These are phyloP conservation scores for Colletotrichum australisinense DNA, from an alignment of 2,329 filamentous ascomycete species.

Conservation along the genomic window DNA sequence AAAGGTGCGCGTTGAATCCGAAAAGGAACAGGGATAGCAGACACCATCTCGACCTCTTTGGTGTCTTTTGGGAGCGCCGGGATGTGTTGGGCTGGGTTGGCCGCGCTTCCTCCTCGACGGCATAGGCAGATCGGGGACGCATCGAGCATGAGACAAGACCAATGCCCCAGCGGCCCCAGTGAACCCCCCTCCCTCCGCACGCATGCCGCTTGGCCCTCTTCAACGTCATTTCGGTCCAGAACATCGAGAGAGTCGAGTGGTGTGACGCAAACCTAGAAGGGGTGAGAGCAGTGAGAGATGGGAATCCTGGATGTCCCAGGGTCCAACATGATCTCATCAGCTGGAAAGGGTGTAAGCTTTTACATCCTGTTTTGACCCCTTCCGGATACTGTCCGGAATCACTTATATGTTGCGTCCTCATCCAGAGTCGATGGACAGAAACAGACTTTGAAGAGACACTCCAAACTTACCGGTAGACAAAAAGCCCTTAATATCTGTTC, in stretches of 20 bases:
- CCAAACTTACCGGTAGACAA: constrained; percentile 14
- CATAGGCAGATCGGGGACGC: constrained; percentile 27
- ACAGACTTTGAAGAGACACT: constrained; percentile 9
- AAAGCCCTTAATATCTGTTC: neutral
- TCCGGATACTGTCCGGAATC: constrained; percentile 27
- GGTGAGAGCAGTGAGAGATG: neutral
- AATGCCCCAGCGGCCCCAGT: constrained; percentile 29
- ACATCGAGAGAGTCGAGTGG: constrained; percentile 25
- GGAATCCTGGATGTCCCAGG: constrained; percentile 28
- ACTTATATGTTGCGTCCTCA: constrained; percentile 37
- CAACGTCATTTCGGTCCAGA: constrained; percentile 43
- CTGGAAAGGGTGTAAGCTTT: constrained; percentile 31
- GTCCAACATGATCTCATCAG: constrained; percentile 39
- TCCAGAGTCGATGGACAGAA: constrained; percentile 2
- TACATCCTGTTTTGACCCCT: constrained; percentile 36
- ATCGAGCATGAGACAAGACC: constrained; percentile 30
- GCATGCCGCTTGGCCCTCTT: constrained; percentile 36
- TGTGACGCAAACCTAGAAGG: constrained; percentile 30
- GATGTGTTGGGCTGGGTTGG: neutral
- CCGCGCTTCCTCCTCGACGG: constrained; percentile 6
- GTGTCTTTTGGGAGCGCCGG: neutral
- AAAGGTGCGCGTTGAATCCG: constrained; percentile 14
- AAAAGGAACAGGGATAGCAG: constrained; percentile 17
- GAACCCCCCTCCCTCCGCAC: constrained; percentile 24
- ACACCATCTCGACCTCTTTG: constrained; percentile 9